Evolutionary conservation across 441 rosid species (phyloP).

Genomic region (California macrophylla): DNA sequence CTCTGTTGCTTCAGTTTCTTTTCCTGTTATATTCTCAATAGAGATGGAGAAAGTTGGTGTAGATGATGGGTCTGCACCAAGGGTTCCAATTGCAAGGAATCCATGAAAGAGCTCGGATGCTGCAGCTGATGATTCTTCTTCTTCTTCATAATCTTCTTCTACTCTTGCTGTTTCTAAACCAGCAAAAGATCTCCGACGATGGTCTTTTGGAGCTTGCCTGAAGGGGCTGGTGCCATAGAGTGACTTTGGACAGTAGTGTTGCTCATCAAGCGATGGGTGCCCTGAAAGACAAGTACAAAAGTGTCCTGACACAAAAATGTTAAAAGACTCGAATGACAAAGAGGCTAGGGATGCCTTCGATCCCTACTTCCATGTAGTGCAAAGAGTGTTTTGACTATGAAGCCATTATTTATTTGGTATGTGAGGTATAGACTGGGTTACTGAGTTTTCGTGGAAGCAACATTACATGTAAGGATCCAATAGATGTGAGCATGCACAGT

Average conservation of each 20-base stretch:
- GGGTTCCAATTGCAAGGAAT: constrained; percentile 69
- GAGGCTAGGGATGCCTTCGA: constrained; percentile 6
- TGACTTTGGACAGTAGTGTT: constrained; percentile 38
- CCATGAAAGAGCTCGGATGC: constrained; percentile 64
- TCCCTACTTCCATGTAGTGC: background rate
- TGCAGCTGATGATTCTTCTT: constrained; percentile 35
- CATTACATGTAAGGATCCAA: background rate
- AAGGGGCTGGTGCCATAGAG: constrained; percentile 32
- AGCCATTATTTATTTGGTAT: background rate
- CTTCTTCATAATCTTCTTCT: constrained; percentile 30
- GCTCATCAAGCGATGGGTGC: constrained; percentile 51
- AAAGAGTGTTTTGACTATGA: background rate
- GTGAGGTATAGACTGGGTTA: background rate
- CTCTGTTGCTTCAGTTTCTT: constrained; percentile 66
- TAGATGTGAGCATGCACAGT: background rate
- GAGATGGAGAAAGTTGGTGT: constrained; percentile 63
- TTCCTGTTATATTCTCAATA: constrained; percentile 51
- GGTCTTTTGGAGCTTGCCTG: constrained; percentile 35
- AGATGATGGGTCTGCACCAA: constrained; percentile 52
- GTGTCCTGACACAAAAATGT: constrained; percentile 32
- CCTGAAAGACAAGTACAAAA: constrained; percentile 50
- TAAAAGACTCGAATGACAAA: constrained; percentile 8
- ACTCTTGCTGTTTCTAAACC: constrained; percentile 36
- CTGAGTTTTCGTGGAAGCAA: background rate
- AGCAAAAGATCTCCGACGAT: constrained; percentile 43